Evolutionary conservation across 768 basidiomycete species (phyloP), one percentile per base, ranked within the genome.

Genomic region (Auricularia sp.): DNA sequence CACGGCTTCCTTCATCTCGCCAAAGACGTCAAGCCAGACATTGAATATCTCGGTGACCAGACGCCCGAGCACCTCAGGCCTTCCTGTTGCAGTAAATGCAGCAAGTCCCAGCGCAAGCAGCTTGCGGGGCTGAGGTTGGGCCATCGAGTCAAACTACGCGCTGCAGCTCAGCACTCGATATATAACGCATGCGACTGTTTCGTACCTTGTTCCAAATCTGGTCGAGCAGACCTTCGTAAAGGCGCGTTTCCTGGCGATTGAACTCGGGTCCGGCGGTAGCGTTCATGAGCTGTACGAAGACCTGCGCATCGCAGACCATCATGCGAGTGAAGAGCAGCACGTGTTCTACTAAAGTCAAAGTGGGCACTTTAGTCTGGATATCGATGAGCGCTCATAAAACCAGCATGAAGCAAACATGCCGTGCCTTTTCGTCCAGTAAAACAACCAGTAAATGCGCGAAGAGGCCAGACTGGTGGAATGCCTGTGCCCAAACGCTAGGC

Each of bases 11-110:
- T 86, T 88, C 61, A 94, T 80, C 72, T 94, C 92, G 14, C 87
- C 88, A 62, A 95, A 86, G 4, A 94, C 93, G 67, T 94, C 93
- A 44, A 88, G 76, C 93, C 93, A 96, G 35, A 93, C 75, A 70
- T 91, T 89, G 73, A 91, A 90, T 33, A 92, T 84, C 68, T 94
- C 93, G 3, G 79, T 81, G 14, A 84, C 80, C 33, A 96, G 75
- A 21, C 89, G 82, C 36, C 82, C 78, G 10, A 96, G 82, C 11
- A 93, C 85, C 69, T 91, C 87, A 0, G 81, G 80, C 23, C 84
- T 82, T 12, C 84, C 90, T 0, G 91, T 91, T 0, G 90, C 83
- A 42, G 91, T 85, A 3, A 95, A 80, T 54, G 82, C 78, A 2
- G 90, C 90, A 54, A 91, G 83, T 1, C 88, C 91, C 79, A 96